Evolutionary conservation across 768 basidiomycete genomes (phyloP).

Genomic region (Lactarius pseudohatsudake): DNA sequence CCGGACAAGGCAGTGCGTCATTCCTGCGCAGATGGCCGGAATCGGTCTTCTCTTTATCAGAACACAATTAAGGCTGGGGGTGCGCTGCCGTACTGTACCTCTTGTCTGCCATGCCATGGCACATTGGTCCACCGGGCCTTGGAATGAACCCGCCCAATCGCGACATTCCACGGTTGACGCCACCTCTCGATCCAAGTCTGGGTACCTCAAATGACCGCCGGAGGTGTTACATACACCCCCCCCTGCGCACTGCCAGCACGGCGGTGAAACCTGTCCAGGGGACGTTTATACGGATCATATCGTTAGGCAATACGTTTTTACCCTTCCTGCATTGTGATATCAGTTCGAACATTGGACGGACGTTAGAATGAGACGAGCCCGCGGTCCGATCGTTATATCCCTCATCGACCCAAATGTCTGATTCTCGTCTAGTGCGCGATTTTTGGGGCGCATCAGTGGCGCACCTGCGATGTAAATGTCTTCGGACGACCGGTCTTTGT

Average conservation of each 20-base stretch:
- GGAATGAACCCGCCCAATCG: background rate
- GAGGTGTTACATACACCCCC: background rate
- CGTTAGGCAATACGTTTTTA: background rate
- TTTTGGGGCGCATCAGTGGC: conserved; percentile 17
- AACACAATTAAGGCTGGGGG: background rate
- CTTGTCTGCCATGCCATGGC: background rate
- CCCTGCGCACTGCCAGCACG: background rate
- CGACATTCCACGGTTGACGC: background rate
- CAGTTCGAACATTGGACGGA: background rate
- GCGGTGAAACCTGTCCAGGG: too few relatives aligned
- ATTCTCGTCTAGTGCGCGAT: background rate
- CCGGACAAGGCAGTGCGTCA: background rate
- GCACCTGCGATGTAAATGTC: background rate
- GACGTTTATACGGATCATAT: background rate
- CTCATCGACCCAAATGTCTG: conserved; percentile 2
- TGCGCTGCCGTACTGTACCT: background rate
- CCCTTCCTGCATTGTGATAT: background rate
- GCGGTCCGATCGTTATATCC: background rate
- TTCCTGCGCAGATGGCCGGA: background rate
- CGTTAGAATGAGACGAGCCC: background rate
- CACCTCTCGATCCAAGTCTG: background rate
- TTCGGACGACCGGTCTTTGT: too few relatives aligned
- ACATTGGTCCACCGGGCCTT: background rate
- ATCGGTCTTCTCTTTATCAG: conserved; percentile 6
- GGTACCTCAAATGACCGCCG: background rate